Evolutionary conservation across 2,329 filamentous ascomycete genomes (phyloP).

Genomic region (Calonectria leucothoes): DNA sequence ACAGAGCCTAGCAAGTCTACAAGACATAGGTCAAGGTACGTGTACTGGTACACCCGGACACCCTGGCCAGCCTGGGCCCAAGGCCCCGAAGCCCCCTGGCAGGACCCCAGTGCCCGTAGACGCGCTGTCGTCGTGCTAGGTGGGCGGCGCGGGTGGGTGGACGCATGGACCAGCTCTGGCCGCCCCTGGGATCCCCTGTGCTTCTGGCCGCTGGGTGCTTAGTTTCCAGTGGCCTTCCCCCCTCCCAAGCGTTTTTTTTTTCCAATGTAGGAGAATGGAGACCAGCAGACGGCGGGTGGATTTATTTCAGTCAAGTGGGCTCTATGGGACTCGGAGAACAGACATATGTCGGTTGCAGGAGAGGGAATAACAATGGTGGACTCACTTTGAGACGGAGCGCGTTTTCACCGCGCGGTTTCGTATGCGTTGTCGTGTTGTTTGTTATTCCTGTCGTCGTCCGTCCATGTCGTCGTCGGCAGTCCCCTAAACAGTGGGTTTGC

Average conservation of each 20-base stretch:
- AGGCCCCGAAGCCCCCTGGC: conserved; percentile 6
- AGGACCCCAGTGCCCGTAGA: conserved; percentile 12
- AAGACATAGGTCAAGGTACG: background rate
- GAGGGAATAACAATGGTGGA: background rate
- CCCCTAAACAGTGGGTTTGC: background rate
- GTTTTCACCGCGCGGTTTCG: background rate
- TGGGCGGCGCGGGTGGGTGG: conserved; percentile 10
- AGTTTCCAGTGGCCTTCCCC: background rate
- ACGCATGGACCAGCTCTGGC: conserved; percentile 11
- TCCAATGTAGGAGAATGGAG: background rate
- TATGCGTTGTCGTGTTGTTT: background rate
- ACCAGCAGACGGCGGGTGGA: background rate
- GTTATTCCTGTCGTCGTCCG: background rate
- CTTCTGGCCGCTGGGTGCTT: background rate
- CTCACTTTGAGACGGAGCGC: background rate
- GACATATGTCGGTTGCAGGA: background rate
- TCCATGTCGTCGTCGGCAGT: background rate
- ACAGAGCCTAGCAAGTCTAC: background rate
- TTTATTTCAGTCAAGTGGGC: background rate
- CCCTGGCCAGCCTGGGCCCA: background rate
- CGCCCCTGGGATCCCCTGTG: conserved; percentile 15
- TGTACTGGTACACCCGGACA: background rate
- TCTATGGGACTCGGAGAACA: background rate
- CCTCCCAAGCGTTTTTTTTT: background rate
- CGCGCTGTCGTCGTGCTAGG: conserved; percentile 15